These are phyloP conservation scores for Yamadazyma philogaea DNA, from an alignment of 805 yeast genomes.

Conservation along the genomic window DNA sequence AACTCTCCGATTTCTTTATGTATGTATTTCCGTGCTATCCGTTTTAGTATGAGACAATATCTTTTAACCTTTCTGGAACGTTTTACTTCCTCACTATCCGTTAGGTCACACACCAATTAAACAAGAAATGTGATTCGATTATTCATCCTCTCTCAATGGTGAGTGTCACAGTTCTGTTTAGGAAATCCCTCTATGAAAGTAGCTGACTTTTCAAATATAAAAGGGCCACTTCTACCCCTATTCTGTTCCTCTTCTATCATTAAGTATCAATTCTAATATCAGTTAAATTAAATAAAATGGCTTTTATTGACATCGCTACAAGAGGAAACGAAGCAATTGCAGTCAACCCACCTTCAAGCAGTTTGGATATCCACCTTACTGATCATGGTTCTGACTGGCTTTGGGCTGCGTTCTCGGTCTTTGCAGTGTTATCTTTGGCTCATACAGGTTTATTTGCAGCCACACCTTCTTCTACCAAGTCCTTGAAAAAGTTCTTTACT, in stretches of 20 bases:
- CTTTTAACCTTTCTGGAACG: background rate
- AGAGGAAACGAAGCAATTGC: slow-evolving; percentile 38
- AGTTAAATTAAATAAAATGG: background rate
- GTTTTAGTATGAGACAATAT: background rate
- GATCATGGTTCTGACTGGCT: slow-evolving; percentile 63
- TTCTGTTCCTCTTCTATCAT: slow-evolving; percentile 1
- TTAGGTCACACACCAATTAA: background rate
- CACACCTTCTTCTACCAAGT: slow-evolving; percentile 20
- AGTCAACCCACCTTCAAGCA: slow-evolving; percentile 38
- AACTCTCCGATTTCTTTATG: background rate
- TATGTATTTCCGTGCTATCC: background rate
- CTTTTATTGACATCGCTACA: slow-evolving; percentile 9
- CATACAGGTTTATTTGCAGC: slow-evolving; percentile 24
- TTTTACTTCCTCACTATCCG: slow-evolving; percentile 1
- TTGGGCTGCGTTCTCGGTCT: slow-evolving; percentile 58
- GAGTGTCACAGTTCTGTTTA: background rate
- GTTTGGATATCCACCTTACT: slow-evolving; percentile 51
- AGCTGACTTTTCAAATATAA: background rate
- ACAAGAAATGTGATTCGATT: background rate
- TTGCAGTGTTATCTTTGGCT: slow-evolving; percentile 36
- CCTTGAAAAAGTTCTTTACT: slow-evolving; percentile 33
- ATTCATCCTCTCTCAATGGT: background rate
- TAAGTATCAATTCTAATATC: background rate
- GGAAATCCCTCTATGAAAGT: background rate
- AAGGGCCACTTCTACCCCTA: slow-evolving; percentile 10